Evolutionary conservation across 495 filamentous ascomycete species (phyloP), one percentile per base, ranked within the genome.

Genomic region (Penicillium soppii): DNA sequence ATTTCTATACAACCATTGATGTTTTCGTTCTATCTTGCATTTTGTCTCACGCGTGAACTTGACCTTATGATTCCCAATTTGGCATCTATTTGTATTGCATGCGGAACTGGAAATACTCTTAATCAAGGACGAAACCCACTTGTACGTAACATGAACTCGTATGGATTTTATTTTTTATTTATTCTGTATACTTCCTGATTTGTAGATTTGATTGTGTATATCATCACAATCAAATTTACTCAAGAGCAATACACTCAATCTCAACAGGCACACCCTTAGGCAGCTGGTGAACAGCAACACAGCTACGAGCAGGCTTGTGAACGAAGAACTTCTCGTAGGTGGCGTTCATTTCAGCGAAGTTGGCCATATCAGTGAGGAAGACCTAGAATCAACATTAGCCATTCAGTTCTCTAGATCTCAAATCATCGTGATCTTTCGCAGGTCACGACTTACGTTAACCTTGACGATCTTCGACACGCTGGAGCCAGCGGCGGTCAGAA

Each of bases 201-300:
- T n/a, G n/a, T n/a, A n/a, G n/a, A n/a, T n/a, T n/a, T n/a, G n/a
- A n/a, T n/a, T n/a, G n/a, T n/a, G n/a, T n/a, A n/a, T n/a, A 10
- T 20, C 25, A 7, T 41, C n/a, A n/a, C n/a, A n/a, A n/a, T n/a
- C n/a, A 9, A 35, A 51, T 64, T 60, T 65, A 77, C 52, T 78
- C 70, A 48, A 91, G 43, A 74, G 87, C 72, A 88, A 83, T 66
- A 70, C 87, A 89, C 81, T 97, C 92, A 68, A 97, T 96, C 82
- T 97, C 92, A 46, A 96, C 85, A 43, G 85, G 82, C 41, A 91
- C 91, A 29, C 84, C 87, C 82, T 95, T 95, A 45, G 92, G 92
- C 56, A 97, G 77, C 75, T 92, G 83, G 68, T 84, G 83, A 41
- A 92, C 92, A 43, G 90, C 92, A 49, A 97, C 89, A 72, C 92